Percentiles rank a stretch among this genome's conserved stretches.
Evolutionary conservation across 441 rosid genomes (phyloP).

Genomic region (Flueggea neowawraea): DNA sequence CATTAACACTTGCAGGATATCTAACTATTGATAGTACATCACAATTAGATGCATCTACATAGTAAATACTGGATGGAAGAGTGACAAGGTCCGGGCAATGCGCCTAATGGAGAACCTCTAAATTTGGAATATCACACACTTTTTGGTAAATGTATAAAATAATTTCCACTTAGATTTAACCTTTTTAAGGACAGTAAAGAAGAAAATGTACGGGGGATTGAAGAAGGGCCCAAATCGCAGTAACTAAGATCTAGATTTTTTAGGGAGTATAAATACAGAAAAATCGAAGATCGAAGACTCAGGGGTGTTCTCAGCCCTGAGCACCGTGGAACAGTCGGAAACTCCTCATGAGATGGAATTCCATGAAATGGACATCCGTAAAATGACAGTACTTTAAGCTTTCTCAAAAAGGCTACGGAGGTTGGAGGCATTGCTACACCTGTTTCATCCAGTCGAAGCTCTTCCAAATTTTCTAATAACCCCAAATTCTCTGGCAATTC

Average conservation of each 20-base stretch:
- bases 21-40: background rate
- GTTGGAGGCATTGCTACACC: background rate
- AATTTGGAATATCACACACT: background rate
- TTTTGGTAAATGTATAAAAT: background rate
- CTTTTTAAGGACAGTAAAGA: background rate
- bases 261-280: background rate
- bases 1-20: background rate
- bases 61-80: background rate
- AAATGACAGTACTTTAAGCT: background rate
- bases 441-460: background rate
- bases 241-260: constrained; percentile 1
- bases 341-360: too few relatives aligned
- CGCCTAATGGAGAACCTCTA: background rate
- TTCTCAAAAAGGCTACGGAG: background rate
- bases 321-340: background rate
- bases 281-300: background rate
- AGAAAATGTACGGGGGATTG: background rate
- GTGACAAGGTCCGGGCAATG: background rate
- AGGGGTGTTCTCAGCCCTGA: background rate
- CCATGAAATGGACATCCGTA: background rate
- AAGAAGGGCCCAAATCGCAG: background rate
- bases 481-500: too few relatives aligned
- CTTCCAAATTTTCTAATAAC: too few relatives aligned
- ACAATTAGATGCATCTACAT: background rate
- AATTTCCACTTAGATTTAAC: background rate